Conservation (phyloP, 2,329 filamentous ascomycete genomes). For the Colletotrichum eleusines region DNA sequence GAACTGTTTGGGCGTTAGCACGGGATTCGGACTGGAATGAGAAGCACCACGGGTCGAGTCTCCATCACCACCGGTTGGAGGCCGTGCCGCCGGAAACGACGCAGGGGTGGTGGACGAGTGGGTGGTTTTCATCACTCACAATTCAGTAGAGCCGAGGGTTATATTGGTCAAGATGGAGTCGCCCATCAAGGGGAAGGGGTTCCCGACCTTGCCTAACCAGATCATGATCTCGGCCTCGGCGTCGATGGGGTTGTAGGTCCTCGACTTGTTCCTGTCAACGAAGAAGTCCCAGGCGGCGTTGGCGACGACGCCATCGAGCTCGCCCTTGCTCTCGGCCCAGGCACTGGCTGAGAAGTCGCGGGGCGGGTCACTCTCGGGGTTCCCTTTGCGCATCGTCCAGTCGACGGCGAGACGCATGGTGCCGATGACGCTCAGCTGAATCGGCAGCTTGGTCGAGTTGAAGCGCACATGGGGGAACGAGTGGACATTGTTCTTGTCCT, state of each 20-base stretch:
- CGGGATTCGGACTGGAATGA: background rate
- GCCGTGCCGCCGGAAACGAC: background rate
- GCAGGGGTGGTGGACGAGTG: too few species aligned
- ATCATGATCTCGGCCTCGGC: slow-evolving; percentile 52
- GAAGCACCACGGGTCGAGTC: background rate
- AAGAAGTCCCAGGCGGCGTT: slow-evolving; percentile 52
- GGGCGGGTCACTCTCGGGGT: slow-evolving; percentile 42
- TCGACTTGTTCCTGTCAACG: slow-evolving; percentile 46
- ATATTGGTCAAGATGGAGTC: slow-evolving; percentile 45
- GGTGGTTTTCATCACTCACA: slow-evolving; percentile 44
- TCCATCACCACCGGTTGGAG: background rate
- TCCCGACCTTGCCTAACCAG: slow-evolving; percentile 49
- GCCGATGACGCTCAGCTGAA: slow-evolving; percentile 47
- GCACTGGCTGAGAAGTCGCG: slow-evolving; percentile 39
- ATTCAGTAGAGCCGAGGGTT: slow-evolving; percentile 45
- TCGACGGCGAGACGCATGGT: slow-evolving; percentile 45
- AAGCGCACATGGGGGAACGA: slow-evolving; percentile 52
- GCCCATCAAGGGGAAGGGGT: slow-evolving; percentile 47
- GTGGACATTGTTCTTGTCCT: slow-evolving; percentile 46
- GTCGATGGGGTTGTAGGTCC: slow-evolving; percentile 45
- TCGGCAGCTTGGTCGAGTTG: slow-evolving; percentile 45
- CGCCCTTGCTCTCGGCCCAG: slow-evolving; percentile 44
- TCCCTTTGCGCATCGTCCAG: slow-evolving; percentile 49
- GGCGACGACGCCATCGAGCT: slow-evolving; percentile 45
- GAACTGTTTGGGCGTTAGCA: slow-evolving; percentile 42